A percentile compares a stretch with the other conserved stretches of the same genome.
These are phyloP conservation scores for Bruguiera hainesii DNA, from an alignment of 441 rosid genomes.

Conservation along the genomic window DNA sequence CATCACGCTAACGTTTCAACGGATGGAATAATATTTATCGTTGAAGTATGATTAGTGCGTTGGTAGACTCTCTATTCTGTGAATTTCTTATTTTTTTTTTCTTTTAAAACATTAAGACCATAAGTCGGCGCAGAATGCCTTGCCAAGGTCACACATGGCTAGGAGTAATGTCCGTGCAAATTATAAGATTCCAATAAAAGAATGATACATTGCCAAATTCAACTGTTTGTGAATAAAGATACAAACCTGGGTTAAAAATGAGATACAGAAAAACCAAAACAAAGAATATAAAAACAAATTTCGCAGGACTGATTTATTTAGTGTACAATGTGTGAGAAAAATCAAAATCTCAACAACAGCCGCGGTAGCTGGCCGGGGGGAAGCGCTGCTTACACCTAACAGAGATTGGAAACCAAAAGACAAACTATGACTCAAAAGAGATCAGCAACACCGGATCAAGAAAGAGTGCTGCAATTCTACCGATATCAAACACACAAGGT, in stretches of 20 bases:
- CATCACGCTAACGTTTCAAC: too few species aligned
- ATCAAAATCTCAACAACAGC: background rate
- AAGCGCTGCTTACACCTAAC: background rate
- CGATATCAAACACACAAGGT: background rate
- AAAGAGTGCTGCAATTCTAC: background rate
- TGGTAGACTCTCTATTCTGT: too few species aligned
- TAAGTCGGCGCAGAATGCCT: background rate
- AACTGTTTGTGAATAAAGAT: background rate
- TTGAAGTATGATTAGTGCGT: too few species aligned
- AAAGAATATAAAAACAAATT: conserved; percentile 10
- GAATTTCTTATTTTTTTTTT: too few species aligned
- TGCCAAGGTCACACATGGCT: background rate
- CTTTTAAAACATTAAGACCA: too few species aligned
- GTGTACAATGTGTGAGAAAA: background rate
- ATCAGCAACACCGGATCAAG: background rate
- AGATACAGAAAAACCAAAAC: background rate
- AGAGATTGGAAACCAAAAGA: background rate
- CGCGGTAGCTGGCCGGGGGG: background rate
- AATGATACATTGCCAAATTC: background rate
- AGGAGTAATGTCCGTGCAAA: too few species aligned
- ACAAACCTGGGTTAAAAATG: background rate
- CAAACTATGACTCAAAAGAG: background rate
- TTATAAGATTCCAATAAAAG: background rate
- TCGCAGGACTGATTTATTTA: too few species aligned
- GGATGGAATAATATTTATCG: too few species aligned